Evolutionary conservation across 1,284 basidiomycete species (phyloP), one percentile per base, ranked within the genome.

Genomic region (Apiotrichum montevideense): DNA sequence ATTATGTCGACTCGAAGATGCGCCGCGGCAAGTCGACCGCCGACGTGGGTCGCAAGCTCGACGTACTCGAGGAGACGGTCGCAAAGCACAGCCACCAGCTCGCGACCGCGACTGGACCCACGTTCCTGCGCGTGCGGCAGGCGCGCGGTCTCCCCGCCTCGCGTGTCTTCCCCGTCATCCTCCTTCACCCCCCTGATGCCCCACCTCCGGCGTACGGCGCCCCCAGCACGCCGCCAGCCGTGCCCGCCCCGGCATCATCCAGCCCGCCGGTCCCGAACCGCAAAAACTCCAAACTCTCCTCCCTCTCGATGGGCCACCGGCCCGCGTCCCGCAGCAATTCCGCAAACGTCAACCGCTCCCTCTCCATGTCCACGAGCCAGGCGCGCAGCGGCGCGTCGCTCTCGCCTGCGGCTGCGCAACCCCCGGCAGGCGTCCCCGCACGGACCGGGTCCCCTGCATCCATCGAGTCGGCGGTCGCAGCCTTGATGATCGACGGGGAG

Each of bases 401-500:
- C 14, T 34, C 50, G 29, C 29, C 29, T 29, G 29, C 29, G 29
- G 29, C 29, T 29, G 29, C 29, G 29, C 29, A 29, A 3, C 29
- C 29, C 29, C 29, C 29, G 29, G 29, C 29, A 29, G 29, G 29
- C 29, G 29, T 29, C 29, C 29, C 29, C 29, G 29, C 29, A 2
- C 3, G 29, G 29, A 29, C 29, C 3, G 29, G 29, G 29, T 29
- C 29, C 29, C 29, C 29, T 29, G 29, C 29, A 29, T 29, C 29
- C 29, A 29, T 29, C 29, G 29, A 29, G 29, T 29, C 29, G 29
- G 29, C 29, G 29, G 29, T 29, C 35, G 52, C 52, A 2, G 35
- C 55, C 3, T 39, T 55, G 14, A 21, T 46, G 33, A n/a, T 42
- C 3, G 57, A 55, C 1, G 63, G 57, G 9, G 68, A 68, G 44